phyloP scores from a whole-genome alignment of 345 rosid species.

The Rhodamnia argentea region DNA sequence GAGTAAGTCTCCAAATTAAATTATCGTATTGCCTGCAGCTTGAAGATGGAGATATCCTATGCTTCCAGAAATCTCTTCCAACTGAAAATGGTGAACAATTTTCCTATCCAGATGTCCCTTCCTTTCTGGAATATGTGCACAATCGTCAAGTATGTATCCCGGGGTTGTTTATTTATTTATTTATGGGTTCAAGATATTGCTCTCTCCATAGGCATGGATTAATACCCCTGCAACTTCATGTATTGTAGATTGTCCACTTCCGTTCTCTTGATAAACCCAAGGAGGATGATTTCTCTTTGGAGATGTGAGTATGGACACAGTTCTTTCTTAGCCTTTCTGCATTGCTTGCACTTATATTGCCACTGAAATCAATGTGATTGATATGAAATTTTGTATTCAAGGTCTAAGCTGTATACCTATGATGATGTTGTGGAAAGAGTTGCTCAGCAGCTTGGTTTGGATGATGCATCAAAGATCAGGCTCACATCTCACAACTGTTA shows the following conservation, averaged over 20 bases:
- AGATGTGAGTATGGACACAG: slow-evolving; percentile 49
- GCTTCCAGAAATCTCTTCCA: slow-evolving; percentile 50
- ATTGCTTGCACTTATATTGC: background rate
- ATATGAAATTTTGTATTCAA: slow-evolving; percentile 12
- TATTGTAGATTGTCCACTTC: slow-evolving; percentile 68
- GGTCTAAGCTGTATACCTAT: slow-evolving; percentile 86
- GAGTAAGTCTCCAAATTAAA: background rate
- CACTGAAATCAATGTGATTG: background rate
- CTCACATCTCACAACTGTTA: slow-evolving; percentile 70
- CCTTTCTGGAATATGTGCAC: slow-evolving; percentile 67
- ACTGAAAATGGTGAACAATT: slow-evolving; percentile 26
- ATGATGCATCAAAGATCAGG: slow-evolving; percentile 67
- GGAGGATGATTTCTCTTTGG: slow-evolving; percentile 87
- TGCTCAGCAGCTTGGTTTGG: slow-evolving; percentile 49
- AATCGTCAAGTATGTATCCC: slow-evolving; percentile 42
- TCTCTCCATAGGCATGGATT: background rate
- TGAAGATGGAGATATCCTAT: slow-evolving; percentile 73
- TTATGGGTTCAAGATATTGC: background rate
- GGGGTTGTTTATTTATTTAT: background rate
- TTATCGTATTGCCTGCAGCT: slow-evolving; percentile 25
- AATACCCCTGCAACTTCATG: slow-evolving; percentile 3
- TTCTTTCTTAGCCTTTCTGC: background rate
- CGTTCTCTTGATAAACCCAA: slow-evolving; percentile 80
- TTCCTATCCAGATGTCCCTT: slow-evolving; percentile 57
- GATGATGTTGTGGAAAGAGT: slow-evolving; percentile 88